A percentile compares a stretch with the other conserved stretches of the same genome.
phyloP scores from a whole-genome alignment of 2,329 filamentous ascomycete species.

The Epichloe aotearoae region DNA sequence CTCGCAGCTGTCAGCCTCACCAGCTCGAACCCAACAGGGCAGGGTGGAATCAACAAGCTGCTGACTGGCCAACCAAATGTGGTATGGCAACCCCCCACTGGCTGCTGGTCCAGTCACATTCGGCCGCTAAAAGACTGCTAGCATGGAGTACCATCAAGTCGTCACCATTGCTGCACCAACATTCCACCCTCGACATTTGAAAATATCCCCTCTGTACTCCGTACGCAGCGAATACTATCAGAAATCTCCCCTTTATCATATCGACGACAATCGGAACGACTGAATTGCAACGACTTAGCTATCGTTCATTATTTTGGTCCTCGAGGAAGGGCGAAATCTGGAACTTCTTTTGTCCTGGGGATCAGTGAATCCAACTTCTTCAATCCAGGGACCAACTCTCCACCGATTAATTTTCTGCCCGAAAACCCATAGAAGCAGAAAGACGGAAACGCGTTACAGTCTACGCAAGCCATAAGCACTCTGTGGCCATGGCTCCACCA shows the following conservation, averaged over 20 bases:
- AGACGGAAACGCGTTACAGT: background rate
- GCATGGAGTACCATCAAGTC: background rate
- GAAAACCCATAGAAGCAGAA: background rate
- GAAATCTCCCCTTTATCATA: too few relatives aligned
- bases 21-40: too few relatives aligned
- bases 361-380: background rate
- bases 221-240: background rate
- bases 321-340: background rate
- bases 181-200: background rate
- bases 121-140: background rate
- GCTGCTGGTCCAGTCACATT: background rate
- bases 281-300: background rate
- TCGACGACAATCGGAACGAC: background rate
- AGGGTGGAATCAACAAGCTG: background rate
- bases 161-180: too few relatives aligned
- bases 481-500: slow-evolving; percentile 43
- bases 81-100: background rate
- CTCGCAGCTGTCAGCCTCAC: too few relatives aligned
- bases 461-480: background rate
- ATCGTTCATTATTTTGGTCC: background rate
- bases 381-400: background rate
- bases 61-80: background rate
- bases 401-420: background rate
- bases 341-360: background rate
- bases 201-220: background rate